phyloP scores from a whole-genome alignment of 768 basidiomycete genomes.

The Lenzites betulinus region DNA sequence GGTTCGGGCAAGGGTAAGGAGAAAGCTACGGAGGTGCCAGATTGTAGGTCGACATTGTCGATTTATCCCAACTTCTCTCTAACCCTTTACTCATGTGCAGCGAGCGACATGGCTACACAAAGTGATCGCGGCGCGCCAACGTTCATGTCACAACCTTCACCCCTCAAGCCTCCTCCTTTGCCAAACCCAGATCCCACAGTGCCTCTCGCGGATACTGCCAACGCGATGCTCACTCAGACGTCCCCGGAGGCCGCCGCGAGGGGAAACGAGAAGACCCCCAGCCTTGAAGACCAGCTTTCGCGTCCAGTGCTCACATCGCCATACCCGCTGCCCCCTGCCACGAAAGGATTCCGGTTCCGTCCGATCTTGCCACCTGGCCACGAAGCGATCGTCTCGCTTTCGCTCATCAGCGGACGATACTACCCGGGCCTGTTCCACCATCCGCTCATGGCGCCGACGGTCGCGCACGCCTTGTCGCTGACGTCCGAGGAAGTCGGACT shows the following conservation, averaged over 20 bases:
- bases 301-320: constrained; percentile 36
- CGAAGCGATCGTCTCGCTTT: constrained; percentile 69
- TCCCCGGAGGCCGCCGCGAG: background rate
- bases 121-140: constrained; percentile 19
- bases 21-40: constrained; percentile 18
- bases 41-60: background rate
- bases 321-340: constrained; percentile 60
- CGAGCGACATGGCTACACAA: background rate
- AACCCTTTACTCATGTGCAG: background rate
- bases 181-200: constrained; percentile 34
- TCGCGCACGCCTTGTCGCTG: constrained; percentile 43
- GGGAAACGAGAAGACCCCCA: background rate
- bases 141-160: constrained; percentile 35
- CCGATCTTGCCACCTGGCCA: constrained; percentile 60
- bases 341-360: constrained; percentile 69
- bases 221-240: constrained; percentile 17
- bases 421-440: constrained; percentile 73
- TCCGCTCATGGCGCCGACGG: constrained; percentile 50
- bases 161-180: constrained; percentile 34
- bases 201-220: constrained; percentile 24
- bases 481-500: constrained; percentile 36
- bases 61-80: background rate
- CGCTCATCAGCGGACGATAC: constrained; percentile 77
- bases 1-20: constrained; percentile 37
- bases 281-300: constrained; percentile 32